A percentile compares a stretch with the other conserved stretches of the same genome.
Conservation (phyloP, 495 filamentous ascomycete genomes). For the Pyrenula massariospora region DNA sequence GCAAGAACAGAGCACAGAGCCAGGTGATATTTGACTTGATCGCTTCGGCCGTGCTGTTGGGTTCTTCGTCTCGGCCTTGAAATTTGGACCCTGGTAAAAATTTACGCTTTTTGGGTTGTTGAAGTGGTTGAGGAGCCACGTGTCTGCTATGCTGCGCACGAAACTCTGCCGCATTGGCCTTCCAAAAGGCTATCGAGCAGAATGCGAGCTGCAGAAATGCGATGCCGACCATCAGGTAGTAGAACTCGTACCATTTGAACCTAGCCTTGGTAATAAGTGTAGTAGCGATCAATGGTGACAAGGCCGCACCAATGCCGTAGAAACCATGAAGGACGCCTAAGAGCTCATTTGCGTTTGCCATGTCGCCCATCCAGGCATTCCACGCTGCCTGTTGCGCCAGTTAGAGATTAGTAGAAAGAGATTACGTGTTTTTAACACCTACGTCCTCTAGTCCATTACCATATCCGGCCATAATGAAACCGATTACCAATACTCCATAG, state of each 20-base stretch:
- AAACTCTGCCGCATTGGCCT: slow-evolving; percentile 48
- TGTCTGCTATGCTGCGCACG: slow-evolving; percentile 16
- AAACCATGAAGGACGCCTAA: slow-evolving; percentile 46
- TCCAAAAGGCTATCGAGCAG: slow-evolving; percentile 26
- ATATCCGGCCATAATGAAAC: slow-evolving; percentile 47
- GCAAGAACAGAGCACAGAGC: slow-evolving; percentile 63
- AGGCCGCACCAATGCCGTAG: slow-evolving; percentile 45
- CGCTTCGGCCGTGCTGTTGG: slow-evolving; percentile 43
- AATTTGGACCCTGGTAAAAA: background rate
- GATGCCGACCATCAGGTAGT: slow-evolving; percentile 45
- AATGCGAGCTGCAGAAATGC: slow-evolving; percentile 8
- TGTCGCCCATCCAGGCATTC: slow-evolving; percentile 55
- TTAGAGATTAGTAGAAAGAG: slow-evolving; percentile 5
- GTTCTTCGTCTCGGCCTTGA: slow-evolving; percentile 18
- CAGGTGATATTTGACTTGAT: slow-evolving; percentile 54
- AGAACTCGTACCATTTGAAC: slow-evolving; percentile 46
- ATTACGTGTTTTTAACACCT: slow-evolving; percentile 1
- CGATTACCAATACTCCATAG: slow-evolving; percentile 44
- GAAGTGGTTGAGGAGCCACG: slow-evolving; percentile 6
- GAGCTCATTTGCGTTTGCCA: slow-evolving; percentile 50
- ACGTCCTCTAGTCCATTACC: slow-evolving; percentile 52
- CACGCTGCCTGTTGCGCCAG: slow-evolving; percentile 25
- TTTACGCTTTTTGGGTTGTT: background rate
- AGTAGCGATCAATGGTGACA: slow-evolving; percentile 46
- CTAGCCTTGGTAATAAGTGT: slow-evolving; percentile 37